Base-by-base conservation (phyloP, 2,329 filamentous ascomycete genomes). In the Xylariaceae sp. region DNA sequence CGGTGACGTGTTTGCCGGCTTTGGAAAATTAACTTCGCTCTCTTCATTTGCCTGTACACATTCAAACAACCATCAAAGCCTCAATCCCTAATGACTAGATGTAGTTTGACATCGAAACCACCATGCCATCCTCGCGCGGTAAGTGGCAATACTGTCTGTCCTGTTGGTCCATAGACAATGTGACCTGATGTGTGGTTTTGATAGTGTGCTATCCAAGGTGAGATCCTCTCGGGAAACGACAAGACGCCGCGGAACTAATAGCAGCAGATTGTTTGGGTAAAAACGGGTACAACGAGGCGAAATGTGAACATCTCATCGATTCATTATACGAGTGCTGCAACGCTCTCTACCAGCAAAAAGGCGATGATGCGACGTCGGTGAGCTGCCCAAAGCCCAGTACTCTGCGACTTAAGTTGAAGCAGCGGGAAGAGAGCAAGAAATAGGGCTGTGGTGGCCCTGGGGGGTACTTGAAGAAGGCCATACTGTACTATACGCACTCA, bases 271-370 rank as follows among this genome's bases (percentile, higher is more conserved):
- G 94, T 66, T 77, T 99, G 56, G 83, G 82, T 43, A 93, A 86
- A 71, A 92, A 92, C 69, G 84, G 84, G 48, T 97, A 88, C 75
- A 83, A 95, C 54, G 91, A 97, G 72, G 83, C 83, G 41, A 95
- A 86, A 66, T 99, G 94, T 71, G 82, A 87, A 66, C 70, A 74
- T 16, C 77, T 90, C 65, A 81, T 99, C 51, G 86, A 93, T 68
- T 89, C 90, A 2, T 75, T 99, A 19, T 99, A 97, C 71, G 87
- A 94, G 62, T 99, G 94, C 73, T 99, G 94, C 71, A 86, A 92
- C 64, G 81, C 83, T 12, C 96, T 97, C 69, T 97, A 99, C 72
- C 75, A 86, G 62, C 79, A 82, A 51, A 82, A 89, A 54, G 92
- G 94, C 14, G 86, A 95, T 50, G 73, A 84, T 19, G 91, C 89